Evolutionary conservation across 192 early-diverging fungal genomes (phyloP).

Genomic region (Coemansia sp.): DNA sequence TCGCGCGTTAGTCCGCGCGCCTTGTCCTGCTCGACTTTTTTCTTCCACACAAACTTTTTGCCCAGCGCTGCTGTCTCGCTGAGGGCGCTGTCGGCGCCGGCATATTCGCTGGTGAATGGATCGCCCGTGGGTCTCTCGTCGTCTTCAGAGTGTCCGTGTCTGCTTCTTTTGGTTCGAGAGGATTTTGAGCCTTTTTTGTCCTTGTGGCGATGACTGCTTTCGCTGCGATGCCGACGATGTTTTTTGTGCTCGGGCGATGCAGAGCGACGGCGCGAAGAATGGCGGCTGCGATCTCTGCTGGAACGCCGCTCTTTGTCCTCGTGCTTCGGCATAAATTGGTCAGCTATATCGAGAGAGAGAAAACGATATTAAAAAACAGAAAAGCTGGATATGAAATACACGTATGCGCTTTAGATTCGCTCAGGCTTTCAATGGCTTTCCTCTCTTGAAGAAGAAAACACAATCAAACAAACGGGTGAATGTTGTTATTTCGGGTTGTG

Average conservation of each 20-base stretch:
- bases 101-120: constrained; percentile 47
- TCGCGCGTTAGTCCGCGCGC: constrained; percentile 56
- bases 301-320: constrained; percentile 7
- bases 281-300: constrained; percentile 12
- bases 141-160: neutral
- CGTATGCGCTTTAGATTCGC: too few species aligned
- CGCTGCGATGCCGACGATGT: constrained; percentile 6
- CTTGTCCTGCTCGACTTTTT: constrained; percentile 86
- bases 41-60: constrained; percentile 91
- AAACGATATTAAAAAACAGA: too few species aligned
- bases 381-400: neutral
- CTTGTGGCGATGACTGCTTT: constrained; percentile 5
- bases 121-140: neutral
- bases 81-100: constrained; percentile 74
- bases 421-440: too few species aligned
- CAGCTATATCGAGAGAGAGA: too few species aligned
- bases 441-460: too few species aligned
- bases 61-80: constrained; percentile 75
- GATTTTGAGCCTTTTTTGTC: constrained; percentile 1
- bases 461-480: too few species aligned
- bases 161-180: neutral
- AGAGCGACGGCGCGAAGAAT: constrained; percentile 7
- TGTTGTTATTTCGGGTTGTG: too few species aligned
- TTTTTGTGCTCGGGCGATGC: constrained; percentile 8
- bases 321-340: constrained; percentile 19